A percentile compares a stretch with the other conserved stretches of the same genome.
These are phyloP conservation scores for Asparagopsis taxiformis DNA, from an alignment of 31 red algal genomes.

Conservation along the genomic window DNA sequence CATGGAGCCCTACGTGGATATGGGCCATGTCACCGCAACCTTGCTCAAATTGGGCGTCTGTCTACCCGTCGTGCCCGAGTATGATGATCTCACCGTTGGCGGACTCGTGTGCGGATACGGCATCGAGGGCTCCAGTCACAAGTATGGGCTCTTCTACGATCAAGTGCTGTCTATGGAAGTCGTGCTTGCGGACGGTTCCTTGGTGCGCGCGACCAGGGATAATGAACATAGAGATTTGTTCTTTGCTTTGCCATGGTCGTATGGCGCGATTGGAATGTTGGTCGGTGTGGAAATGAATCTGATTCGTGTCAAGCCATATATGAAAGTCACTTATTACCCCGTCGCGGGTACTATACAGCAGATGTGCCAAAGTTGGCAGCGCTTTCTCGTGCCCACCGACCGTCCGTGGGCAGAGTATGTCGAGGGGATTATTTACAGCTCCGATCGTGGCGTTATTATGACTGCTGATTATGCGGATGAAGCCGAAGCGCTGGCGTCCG, in stretches of 20 bases:
- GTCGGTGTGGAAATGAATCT: constrained; percentile 64
- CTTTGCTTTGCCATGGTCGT: constrained; percentile 68
- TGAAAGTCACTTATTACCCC: constrained; percentile 72
- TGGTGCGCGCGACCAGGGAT: constrained; percentile 38
- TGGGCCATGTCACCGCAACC: constrained; percentile 56
- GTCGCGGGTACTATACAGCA: constrained; percentile 57
- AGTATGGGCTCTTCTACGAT: constrained; percentile 75
- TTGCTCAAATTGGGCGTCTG: constrained; percentile 44
- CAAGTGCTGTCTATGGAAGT: constrained; percentile 61
- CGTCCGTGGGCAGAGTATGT: constrained; percentile 69
- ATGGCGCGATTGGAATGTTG: constrained; percentile 62
- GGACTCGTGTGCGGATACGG: constrained; percentile 61
- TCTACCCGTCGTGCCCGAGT: constrained; percentile 58
- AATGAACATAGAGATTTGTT: constrained; percentile 68
- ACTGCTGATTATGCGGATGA: constrained; percentile 55
- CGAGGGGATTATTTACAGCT: constrained; percentile 58
- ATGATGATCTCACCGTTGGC: constrained; percentile 73
- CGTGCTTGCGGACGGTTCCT: constrained; percentile 33
- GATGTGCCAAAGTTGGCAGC: constrained; percentile 54
- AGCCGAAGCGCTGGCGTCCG: constrained; percentile 14
- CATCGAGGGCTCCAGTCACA: constrained; percentile 77
- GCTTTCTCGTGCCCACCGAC: constrained; percentile 57
- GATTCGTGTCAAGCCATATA: constrained; percentile 57
- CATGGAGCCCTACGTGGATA: constrained; percentile 63
- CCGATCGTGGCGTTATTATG: constrained; percentile 56